Evolutionary conservation across 2,329 filamentous ascomycete genomes (phyloP).

Genomic region (Monilinia fructicola): DNA sequence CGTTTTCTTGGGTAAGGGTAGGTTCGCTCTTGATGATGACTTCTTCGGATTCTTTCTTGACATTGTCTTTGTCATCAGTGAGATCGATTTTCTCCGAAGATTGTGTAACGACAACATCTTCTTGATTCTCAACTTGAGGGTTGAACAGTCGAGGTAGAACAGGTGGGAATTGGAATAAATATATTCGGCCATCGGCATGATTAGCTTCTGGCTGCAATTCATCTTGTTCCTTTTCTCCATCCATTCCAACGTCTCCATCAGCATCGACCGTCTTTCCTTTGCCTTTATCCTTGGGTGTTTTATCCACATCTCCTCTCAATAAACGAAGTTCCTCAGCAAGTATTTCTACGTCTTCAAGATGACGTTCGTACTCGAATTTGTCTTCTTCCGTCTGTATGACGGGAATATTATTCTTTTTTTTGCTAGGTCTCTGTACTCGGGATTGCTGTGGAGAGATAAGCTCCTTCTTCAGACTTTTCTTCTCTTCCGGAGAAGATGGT

Average conservation of each 20-base stretch:
- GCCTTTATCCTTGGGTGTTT: slow-evolving; percentile 28
- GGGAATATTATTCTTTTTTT: slow-evolving; percentile 37
- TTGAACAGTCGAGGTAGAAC: slow-evolving; percentile 55
- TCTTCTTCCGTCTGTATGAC: slow-evolving; percentile 54
- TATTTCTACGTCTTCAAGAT: slow-evolving; percentile 47
- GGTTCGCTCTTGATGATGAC: slow-evolving; percentile 26
- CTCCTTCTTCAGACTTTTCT: slow-evolving; percentile 17
- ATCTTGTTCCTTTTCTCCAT: slow-evolving; percentile 25
- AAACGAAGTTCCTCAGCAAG: slow-evolving; percentile 47
- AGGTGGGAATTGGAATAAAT: slow-evolving; percentile 65
- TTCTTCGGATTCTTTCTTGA: slow-evolving; percentile 33
- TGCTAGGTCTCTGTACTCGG: neutral
- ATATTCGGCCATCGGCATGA: slow-evolving; percentile 54
- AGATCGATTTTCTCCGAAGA: slow-evolving; percentile 28
- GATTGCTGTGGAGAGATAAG: slow-evolving; percentile 2
- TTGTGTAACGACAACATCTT: slow-evolving; percentile 39
- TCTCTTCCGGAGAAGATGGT: slow-evolving; percentile 22
- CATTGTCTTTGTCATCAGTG: slow-evolving; percentile 31
- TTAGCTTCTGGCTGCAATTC: slow-evolving; percentile 27
- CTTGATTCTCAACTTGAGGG: slow-evolving; percentile 42
- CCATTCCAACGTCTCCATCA: slow-evolving; percentile 44
- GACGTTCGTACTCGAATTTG: slow-evolving; percentile 50
- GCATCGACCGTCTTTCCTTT: slow-evolving; percentile 43
- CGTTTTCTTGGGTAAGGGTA: neutral
- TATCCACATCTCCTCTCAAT: slow-evolving; percentile 36